Base-by-base conservation (phyloP, 2,329 filamentous ascomycete genomes). In the Annulohypoxylon truncatum region DNA sequence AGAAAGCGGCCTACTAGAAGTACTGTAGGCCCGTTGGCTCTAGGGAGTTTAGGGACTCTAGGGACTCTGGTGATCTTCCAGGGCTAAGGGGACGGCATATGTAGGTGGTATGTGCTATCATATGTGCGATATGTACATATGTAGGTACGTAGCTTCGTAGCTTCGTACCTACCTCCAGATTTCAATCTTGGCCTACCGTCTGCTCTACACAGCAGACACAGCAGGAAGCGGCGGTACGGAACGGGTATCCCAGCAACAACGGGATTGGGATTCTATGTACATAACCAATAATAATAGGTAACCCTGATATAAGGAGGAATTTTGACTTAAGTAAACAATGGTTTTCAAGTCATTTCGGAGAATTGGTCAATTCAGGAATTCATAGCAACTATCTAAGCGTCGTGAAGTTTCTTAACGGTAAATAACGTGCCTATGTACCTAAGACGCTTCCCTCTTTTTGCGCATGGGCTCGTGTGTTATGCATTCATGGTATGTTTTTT, bases 51-150 rank as follows among this genome's bases (percentile, higher is more conserved):
- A 69, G 35, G 35, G n/a, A 69, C 55, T 69, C 67, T n/a, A n/a
- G 66, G 63, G 66, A 69, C 55, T 69, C 67, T 58, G 64, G 61
- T 67, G 54, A 69, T 67, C 67, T 69, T 62, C 61, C 61, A 69
- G 64, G 64, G 50, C 51, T 56, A 60, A 68, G 51, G 59, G 53
- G 51, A 66, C 54, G 57, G 61, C 60, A 58, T 55, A 61, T 52
- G 35, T 29, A 56, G 5, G n/a, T n/a, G n/a, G n/a, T n/a, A n/a
- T n/a, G n/a, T n/a, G n/a, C 33, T 50, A 59, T 40, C n/a, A n/a
- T 42, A 31, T 38, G 24, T n/a, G 35, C 35, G 6, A 20, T 31
- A 29, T 31, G 24, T 31, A 31, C 22, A 50, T 50, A 29, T 35
- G 47, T 51, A 51, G 20, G 18, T 51, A 51, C 22, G 48, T 52